These are phyloP conservation scores for Nakazawaea populi DNA, from an alignment of 805 yeast genomes.

Conservation along the genomic window DNA sequence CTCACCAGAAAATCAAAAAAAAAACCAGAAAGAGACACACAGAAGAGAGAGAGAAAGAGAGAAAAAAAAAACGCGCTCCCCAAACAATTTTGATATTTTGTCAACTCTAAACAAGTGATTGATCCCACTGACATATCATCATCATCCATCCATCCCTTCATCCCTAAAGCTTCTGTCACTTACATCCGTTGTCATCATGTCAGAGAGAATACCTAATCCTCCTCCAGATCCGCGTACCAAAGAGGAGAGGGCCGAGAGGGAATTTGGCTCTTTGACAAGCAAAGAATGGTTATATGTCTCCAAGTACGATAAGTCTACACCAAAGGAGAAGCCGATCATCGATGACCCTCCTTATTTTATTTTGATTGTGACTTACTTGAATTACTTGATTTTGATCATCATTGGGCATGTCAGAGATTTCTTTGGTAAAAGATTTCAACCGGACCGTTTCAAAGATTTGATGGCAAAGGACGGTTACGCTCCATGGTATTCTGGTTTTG, in stretches of 20 bases:
- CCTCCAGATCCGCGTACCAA: conserved; percentile 21
- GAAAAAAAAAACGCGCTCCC: too few species aligned
- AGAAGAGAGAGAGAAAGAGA: too few species aligned
- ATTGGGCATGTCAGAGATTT: conserved; percentile 91
- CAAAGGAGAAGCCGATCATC: conserved; percentile 52
- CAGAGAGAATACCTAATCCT: conserved; percentile 23
- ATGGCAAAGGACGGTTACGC: conserved; percentile 85
- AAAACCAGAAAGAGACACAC: too few species aligned
- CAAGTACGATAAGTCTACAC: conserved; percentile 48
- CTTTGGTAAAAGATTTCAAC: conserved; percentile 69
- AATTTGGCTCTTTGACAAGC: conserved; percentile 67
- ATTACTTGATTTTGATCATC: conserved; percentile 77
- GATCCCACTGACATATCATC: neutral
- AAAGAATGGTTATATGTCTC: conserved; percentile 60
- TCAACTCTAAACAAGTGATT: neutral
- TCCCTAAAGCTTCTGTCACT: neutral
- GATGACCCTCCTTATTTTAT: conserved; percentile 88
- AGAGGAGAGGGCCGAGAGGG: conserved; percentile 47
- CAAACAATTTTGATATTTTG: too few species aligned
- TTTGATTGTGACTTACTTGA: conserved; percentile 75
- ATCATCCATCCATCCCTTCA: neutral
- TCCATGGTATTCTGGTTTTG: conserved; percentile 93
- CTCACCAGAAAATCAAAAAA: too few species aligned
- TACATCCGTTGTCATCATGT: neutral
- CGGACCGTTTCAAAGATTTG: conserved; percentile 58